Conservation (phyloP, 2,329 filamentous ascomycete genomes). For the Curvularia verruculosa region DNA sequence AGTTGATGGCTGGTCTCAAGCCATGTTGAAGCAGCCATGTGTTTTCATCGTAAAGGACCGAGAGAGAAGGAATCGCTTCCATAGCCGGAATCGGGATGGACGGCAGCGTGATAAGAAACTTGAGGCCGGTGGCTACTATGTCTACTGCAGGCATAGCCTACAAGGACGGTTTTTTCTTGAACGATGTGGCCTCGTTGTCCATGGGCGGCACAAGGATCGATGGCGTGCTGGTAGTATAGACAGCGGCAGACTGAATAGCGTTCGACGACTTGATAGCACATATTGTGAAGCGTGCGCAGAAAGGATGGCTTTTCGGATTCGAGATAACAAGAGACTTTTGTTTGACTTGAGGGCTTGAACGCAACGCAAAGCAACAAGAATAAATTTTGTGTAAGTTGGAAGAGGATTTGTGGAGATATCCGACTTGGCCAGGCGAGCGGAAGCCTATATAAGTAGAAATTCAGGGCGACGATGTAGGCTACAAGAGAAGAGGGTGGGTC, state of each 20-base stretch:
- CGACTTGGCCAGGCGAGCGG: slow-evolving; percentile 26
- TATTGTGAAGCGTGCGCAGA: slow-evolving; percentile 47
- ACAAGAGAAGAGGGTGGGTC: slow-evolving; percentile 32
- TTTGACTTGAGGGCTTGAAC: slow-evolving; percentile 5
- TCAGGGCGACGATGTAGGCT: slow-evolving; percentile 24
- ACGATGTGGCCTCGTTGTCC: slow-evolving; percentile 74
- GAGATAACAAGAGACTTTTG: background rate
- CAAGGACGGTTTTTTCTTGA: slow-evolving; percentile 76
- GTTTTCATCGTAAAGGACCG: slow-evolving; percentile 19
- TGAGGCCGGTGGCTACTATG: slow-evolving; percentile 54
- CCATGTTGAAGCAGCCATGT: background rate
- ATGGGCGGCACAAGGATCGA: slow-evolving; percentile 80
- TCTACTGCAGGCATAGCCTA: slow-evolving; percentile 76
- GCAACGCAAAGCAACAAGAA: slow-evolving; percentile 18
- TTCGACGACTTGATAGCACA: slow-evolving; percentile 90
- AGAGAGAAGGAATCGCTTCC: slow-evolving; percentile 33
- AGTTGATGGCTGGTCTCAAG: background rate
- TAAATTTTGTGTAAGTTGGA: slow-evolving; percentile 18
- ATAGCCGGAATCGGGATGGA: slow-evolving; percentile 41
- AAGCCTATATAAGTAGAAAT: slow-evolving; percentile 46
- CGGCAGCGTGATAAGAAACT: slow-evolving; percentile 22
- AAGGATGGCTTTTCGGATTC: background rate
- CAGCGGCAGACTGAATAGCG: slow-evolving; percentile 86
- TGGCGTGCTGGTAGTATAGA: slow-evolving; percentile 83
- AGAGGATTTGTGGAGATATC: slow-evolving; percentile 19